Evolutionary conservation across 495 filamentous ascomycete species (phyloP), one percentile per base, ranked within the genome.

Genomic region (Aspergillus campestris): DNA sequence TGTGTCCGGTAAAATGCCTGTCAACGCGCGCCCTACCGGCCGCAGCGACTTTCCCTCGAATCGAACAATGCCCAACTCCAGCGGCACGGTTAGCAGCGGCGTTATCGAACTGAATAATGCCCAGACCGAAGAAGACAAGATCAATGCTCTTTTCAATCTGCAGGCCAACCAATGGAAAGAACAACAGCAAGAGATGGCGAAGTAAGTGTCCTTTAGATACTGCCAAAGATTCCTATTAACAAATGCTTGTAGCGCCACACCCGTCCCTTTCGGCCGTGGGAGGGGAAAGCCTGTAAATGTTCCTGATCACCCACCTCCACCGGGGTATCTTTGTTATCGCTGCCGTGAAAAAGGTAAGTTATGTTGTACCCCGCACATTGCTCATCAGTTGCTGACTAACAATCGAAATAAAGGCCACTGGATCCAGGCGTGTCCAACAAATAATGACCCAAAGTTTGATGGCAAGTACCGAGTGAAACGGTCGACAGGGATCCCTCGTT

Each of bases 371-470:
- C 18, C 18, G 4, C 18, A 4, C 1, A 24, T 24, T 24, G 18
- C 2, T 24, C 18, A 24, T 24, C 4, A 24, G 18, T 24, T 24
- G 18, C 18, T 24, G 18, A 24, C 18, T 24, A 24, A 1, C 18
- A 2, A 4, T 24, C 18, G 18, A 14, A 37, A 44, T 34, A 1
- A 45, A 81, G 77, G 94, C 15, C 92, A 99, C 62, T 97, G 91
- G 89, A 99, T 99, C 44, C 88, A 96, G 67, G 79, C 81, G 8
- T 98, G 92, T 51, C 92, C 92, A 12, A 99, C 92, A 11, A 99
- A 99, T 60, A 86, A 94, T 61, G 91, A 99, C 55, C 91, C 94
- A 3, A 88, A 87, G 35, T 97, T 86, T 57, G 91, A 97, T 65
- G 86, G 87, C 49, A 83, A 85, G 28, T 87, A 89, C 38, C 80